These are phyloP conservation scores for Mycena belliarum DNA, from an alignment of 768 basidiomycete species.

Conservation along the genomic window DNA sequence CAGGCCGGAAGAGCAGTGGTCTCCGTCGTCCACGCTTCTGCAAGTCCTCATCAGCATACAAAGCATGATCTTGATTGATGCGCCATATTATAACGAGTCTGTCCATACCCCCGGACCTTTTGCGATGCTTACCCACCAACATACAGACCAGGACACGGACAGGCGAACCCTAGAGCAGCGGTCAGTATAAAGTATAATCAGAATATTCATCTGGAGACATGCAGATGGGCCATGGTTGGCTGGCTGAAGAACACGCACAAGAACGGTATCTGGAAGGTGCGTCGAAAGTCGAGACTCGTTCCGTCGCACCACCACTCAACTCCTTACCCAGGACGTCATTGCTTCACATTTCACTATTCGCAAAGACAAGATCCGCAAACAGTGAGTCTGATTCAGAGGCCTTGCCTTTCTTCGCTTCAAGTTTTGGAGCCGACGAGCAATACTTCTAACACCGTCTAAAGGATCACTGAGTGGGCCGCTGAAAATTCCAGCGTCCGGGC, in stretches of 20 bases:
- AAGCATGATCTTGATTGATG: conserved; percentile 57
- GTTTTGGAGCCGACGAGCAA: neutral
- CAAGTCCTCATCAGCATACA: conserved; percentile 61
- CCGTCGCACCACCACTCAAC: conserved; percentile 3
- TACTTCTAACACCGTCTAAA: conserved; percentile 15
- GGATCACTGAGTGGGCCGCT: conserved; percentile 37
- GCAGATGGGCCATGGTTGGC: conserved; percentile 54
- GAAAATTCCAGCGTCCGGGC: conserved; percentile 29
- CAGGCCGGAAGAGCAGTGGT: conserved; percentile 52
- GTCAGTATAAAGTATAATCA: conserved; percentile 49
- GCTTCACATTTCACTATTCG: conserved; percentile 47
- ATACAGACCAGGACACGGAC: conserved; percentile 49
- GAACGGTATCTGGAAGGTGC: conserved; percentile 48
- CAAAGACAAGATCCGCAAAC: conserved; percentile 40
- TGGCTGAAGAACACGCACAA: conserved; percentile 49
- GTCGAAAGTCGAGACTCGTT: conserved; percentile 12
- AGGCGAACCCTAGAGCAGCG: conserved; percentile 35
- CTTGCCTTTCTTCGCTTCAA: neutral
- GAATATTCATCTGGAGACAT: conserved; percentile 43
- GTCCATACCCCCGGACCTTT: neutral
- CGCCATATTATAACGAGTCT: conserved; percentile 60
- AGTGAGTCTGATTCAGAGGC: conserved; percentile 35
- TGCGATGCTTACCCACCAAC: neutral
- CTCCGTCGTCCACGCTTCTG: conserved; percentile 48
- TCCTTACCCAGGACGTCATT: conserved; percentile 45